These are phyloP conservation scores for Dicorynia guianensis DNA, from an alignment of 306 rosid species.

Conservation along the genomic window DNA sequence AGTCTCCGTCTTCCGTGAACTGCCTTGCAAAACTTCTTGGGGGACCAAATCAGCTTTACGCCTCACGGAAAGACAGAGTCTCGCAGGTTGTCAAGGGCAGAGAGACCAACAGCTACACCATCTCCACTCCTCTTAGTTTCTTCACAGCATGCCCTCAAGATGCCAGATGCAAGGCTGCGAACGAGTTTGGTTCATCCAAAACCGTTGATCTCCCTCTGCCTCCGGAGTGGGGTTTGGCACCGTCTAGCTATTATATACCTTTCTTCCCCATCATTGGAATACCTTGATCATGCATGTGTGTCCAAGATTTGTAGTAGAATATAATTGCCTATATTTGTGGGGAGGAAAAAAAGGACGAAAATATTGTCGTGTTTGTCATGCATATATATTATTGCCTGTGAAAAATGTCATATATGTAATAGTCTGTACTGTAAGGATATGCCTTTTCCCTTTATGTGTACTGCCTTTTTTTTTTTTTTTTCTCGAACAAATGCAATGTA, in stretches of 20 bases:
- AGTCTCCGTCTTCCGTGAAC: constrained; percentile 25
- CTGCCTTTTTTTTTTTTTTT: too few species aligned
- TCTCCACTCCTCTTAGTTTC: constrained; percentile 70
- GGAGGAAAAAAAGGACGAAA: not conserved
- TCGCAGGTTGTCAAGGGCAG: constrained; percentile 53
- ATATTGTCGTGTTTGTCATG: too few species aligned
- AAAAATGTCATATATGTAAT: too few species aligned
- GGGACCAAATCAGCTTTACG: constrained; percentile 74
- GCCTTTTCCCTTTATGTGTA: too few species aligned
- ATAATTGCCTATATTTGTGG: constrained; percentile 23
- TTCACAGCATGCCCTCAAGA: constrained; percentile 60
- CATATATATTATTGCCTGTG: too few species aligned
- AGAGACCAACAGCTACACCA: constrained; percentile 53
- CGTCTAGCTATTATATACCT: constrained; percentile 78
- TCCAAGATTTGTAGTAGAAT: not conserved
- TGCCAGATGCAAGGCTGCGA: constrained; percentile 47
- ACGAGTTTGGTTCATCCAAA: constrained; percentile 67
- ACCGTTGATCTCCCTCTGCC: constrained; percentile 84
- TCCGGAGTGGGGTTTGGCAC: constrained; percentile 92
- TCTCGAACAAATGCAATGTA: too few species aligned
- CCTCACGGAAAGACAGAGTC: constrained; percentile 45
- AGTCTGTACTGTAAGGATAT: too few species aligned
- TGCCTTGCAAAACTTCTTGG: constrained; percentile 75
- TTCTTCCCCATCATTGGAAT: constrained; percentile 88
- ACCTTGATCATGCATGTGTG: constrained; percentile 53